Evolutionary conservation across 108 stramenopile species (phyloP).

Genomic region (Skeletonema grethae): DNA sequence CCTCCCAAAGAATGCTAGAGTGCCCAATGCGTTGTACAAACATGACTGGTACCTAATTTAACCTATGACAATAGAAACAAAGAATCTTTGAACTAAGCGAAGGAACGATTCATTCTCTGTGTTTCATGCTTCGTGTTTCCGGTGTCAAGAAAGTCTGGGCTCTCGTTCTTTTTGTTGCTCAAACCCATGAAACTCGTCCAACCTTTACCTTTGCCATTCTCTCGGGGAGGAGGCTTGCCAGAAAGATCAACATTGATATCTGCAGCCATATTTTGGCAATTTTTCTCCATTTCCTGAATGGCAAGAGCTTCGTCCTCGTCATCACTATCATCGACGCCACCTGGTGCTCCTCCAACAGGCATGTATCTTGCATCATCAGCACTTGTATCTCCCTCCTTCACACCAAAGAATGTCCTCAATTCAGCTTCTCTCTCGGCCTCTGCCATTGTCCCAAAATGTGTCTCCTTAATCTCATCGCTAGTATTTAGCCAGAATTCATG

Average conservation of each 20-base stretch:
- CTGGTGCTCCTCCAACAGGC: constrained; percentile 44
- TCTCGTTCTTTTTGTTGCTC: constrained; percentile 11
- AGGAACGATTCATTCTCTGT: constrained; percentile 4
- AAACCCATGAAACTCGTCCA: constrained; percentile 45
- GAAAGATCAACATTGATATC: constrained; percentile 47
- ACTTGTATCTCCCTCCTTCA: constrained; percentile 30
- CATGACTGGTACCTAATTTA: neutral
- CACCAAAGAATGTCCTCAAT: constrained; percentile 51
- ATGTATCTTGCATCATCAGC: constrained; percentile 49
- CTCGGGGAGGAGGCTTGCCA: constrained; percentile 24
- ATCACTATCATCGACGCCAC: constrained; percentile 33
- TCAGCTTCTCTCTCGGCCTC: constrained; percentile 44
- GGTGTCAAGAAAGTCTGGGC: neutral
- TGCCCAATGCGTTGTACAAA: too few relatives aligned
- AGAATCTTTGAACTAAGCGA: neutral
- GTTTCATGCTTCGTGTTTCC: neutral
- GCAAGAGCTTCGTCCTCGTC: constrained; percentile 47
- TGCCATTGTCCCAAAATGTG: constrained; percentile 45
- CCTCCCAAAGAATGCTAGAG: too few relatives aligned
- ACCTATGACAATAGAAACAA: neutral
- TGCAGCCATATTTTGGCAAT: constrained; percentile 33
- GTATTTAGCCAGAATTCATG: constrained; percentile 49
- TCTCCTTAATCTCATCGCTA: constrained; percentile 41
- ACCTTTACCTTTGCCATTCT: neutral
- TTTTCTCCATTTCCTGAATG: constrained; percentile 40